Base-by-base conservation (phyloP, 257 asterid genomes). In the Solanum sejunctum region DNA sequence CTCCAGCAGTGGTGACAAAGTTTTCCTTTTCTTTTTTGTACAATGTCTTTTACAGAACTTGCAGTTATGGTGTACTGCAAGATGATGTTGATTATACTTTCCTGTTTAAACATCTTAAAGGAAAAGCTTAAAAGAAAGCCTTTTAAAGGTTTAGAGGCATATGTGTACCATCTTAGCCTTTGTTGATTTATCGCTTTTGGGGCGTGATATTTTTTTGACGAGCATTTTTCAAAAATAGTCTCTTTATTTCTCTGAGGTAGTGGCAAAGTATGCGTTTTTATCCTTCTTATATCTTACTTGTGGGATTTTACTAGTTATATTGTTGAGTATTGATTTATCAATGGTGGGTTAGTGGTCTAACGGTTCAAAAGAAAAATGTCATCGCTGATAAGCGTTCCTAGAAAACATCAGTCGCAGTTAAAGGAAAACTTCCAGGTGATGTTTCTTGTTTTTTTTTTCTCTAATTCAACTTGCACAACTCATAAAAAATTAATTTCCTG, bases 1-100 rank as follows among this genome's bases (percentile, higher is more conserved):
- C 84, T 78, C 82, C 64, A 26, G 82, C 61, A 17, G 82, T 78
- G 41, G 82, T 26, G 63, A 78, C 82, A 78, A 78, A 78, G 82
- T 78, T 78, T 51, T 77, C 45, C 52, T 66, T 21, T 57, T 63
- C 15, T 63, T 66, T 10, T 81, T 47, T 49, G 56, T 26, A 75
- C 21, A 69, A 81, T 18, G 71, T 52, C 83, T 60, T 64, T 28
- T 15, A 80, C 75, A 55, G 63, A 54, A 81, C 51, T 23, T 80
- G 85, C 85, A 78, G 87, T 18, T 45, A 16, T 60, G 58, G 79
- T 32, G 36, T 55, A 11, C 75, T 67, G 82, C 47, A 83, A 52
- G 69, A 51, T 58, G 23, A 51, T 67, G 23, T 66, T 83, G 18
- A 56, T 81, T 55, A 28, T 80, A 81, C 79, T 47, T 83, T 57